Evolutionary conservation across 2,329 filamentous ascomycete species (phyloP).

Genomic region (Beauveria bassiana): DNA sequence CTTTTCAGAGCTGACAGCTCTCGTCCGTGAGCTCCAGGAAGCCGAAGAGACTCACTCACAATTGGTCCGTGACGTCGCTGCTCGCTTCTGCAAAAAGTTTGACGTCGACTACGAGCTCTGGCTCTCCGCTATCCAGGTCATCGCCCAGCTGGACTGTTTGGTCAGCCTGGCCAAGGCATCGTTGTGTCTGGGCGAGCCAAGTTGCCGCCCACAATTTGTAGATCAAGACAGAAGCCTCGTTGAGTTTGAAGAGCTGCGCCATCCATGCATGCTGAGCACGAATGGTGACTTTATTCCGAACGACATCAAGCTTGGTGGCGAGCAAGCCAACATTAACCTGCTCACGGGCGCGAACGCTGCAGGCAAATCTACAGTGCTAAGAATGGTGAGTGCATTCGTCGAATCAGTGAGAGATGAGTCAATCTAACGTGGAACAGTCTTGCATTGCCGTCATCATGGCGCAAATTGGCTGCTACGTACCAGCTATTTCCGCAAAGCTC

Average conservation of each 20-base stretch:
- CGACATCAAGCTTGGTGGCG: conserved; percentile 78
- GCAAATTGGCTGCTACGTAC: conserved; percentile 89
- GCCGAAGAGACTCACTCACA: conserved; percentile 90
- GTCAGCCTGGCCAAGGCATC: conserved; percentile 90
- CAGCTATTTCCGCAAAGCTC: conserved; percentile 70
- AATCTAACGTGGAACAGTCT: conserved; percentile 47
- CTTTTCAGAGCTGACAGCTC: conserved; percentile 69
- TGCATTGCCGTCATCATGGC: conserved; percentile 97
- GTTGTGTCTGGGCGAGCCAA: conserved; percentile 71
- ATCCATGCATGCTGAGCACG: conserved; percentile 87
- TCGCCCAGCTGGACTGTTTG: conserved; percentile 89
- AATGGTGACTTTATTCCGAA: conserved; percentile 96
- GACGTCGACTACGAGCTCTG: conserved; percentile 79
- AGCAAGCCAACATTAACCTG: conserved; percentile 74
- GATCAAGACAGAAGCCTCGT: conserved; percentile 77
- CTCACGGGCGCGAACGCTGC: conserved; percentile 95
- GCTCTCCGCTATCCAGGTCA: conserved; percentile 82
- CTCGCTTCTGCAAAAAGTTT: conserved; percentile 78
- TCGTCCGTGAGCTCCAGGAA: conserved; percentile 86
- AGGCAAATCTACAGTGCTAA: conserved; percentile 90
- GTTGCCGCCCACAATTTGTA: conserved; percentile 82
- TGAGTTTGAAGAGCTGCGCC: conserved; percentile 87
- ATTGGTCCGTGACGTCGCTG: conserved; percentile 77
- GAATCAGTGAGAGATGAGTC: no score
- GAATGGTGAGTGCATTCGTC: conserved; percentile 61